Conservation (phyloP, 805 yeast genomes). For the Starmera caribaea region DNA sequence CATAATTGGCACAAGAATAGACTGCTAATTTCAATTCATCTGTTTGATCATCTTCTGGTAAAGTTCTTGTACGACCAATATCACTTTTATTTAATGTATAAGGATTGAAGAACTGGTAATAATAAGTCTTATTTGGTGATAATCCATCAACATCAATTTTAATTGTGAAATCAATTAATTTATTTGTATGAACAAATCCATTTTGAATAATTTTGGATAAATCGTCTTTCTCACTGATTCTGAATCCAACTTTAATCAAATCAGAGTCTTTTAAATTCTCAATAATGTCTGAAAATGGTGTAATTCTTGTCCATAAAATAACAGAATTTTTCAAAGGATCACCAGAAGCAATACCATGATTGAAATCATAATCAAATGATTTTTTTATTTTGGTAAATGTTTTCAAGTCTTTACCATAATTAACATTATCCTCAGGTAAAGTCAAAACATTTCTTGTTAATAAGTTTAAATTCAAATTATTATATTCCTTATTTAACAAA, state of each 20-base stretch:
- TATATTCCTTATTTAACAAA: not conserved
- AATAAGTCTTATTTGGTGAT: slow-evolving; percentile 10
- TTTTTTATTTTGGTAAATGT: not conserved
- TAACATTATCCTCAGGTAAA: slow-evolving; percentile 3
- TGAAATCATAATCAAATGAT: slow-evolving; percentile 1
- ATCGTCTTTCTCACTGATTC: not conserved
- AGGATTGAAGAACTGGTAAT: slow-evolving; percentile 10
- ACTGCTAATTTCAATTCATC: slow-evolving; percentile 11
- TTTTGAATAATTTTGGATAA: not conserved
- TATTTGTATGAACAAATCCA: slow-evolving; percentile 4
- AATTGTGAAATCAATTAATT: slow-evolving; percentile 12
- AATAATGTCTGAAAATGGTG: too few species aligned
- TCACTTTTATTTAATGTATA: slow-evolving; percentile 1
- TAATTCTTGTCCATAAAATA: slow-evolving; percentile 18
- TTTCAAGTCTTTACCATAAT: not conserved
- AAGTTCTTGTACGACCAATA: slow-evolving; percentile 13
- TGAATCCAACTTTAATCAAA: not conserved
- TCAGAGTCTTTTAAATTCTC: not conserved
- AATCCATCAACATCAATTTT: slow-evolving; percentile 13
- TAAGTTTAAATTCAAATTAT: slow-evolving; percentile 5
- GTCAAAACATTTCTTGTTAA: slow-evolving; percentile 2
- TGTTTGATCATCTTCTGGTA: slow-evolving; percentile 9
- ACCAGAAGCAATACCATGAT: slow-evolving; percentile 18
- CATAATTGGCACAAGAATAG: slow-evolving; percentile 17
- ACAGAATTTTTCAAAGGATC: slow-evolving; percentile 13